Base-by-base conservation (phyloP, 1,139 yeast genomes). In the Zygoascus sp. region DNA sequence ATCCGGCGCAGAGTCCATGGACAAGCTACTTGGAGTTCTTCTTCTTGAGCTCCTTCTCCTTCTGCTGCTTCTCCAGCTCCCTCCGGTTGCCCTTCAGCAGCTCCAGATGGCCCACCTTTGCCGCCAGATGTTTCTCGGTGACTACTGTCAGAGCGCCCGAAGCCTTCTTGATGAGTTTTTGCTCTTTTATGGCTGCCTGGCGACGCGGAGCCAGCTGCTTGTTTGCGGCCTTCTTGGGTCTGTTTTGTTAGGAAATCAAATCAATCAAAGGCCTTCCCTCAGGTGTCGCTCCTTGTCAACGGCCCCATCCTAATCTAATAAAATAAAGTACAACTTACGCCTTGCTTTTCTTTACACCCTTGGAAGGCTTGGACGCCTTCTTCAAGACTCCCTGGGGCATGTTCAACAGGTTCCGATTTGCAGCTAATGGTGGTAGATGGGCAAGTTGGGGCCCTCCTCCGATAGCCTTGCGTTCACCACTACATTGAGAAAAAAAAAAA, bases 71-170 rank as follows among this genome's bases (percentile, higher is more conserved):
- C 61, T 85, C 95, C 13, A 86, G 56, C 60, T 85, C 80, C 67
- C 95, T 79, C 72, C 97, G 81, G n/a, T 94, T 82, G 11, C 97
- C 98, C 65, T 86, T 88, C 54, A 92, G 71, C 44, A 92, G 65
- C 67, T 92, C 98, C 59, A 92, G 74, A 67, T 92, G 97, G n/a
- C 98, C 98, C 3, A 90, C 97, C 65, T 92, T 78, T 47, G 94
- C 75, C 2, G 97, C 83, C 57, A 90, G 80, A 53, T 88, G 74
- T 67, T 80, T 87, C 67, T 92, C 98, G 1, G 97, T 90, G 16
- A 81, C 75, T 2, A 75, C 68, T 48, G 84, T 77, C 55, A 86
- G 74, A 20, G 87, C 83, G 3, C 83, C 80, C 48, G 78, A 76
- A 59, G 81, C 90, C 52, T 78, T 65, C 60, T 83, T 83, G 48